phyloP scores from a whole-genome alignment of 805 yeast genomes.

The Yamadazyma insecticola region DNA sequence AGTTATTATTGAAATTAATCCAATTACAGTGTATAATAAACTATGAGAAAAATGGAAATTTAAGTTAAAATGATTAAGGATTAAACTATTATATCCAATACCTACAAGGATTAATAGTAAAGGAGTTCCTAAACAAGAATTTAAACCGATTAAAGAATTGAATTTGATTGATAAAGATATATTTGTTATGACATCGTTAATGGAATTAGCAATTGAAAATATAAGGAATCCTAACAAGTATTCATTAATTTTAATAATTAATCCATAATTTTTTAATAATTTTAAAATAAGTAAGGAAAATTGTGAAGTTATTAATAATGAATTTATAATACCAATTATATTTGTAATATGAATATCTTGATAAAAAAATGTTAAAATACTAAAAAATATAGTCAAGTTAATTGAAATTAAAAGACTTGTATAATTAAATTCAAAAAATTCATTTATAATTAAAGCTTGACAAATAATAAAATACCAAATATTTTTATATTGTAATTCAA shows the following conservation, averaged over 20 bases:
- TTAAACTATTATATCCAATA: slow-evolving; percentile 43
- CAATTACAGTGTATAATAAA: slow-evolving; percentile 20
- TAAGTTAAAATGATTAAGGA: slow-evolving; percentile 12
- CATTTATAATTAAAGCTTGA: too few relatives aligned
- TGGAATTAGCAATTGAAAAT: slow-evolving; percentile 46
- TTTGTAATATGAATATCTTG: too few relatives aligned
- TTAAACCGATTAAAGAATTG: slow-evolving; percentile 38
- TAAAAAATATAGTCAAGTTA: too few relatives aligned
- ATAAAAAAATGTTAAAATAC: too few relatives aligned
- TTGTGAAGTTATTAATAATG: slow-evolving; percentile 22
- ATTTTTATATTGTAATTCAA: too few relatives aligned
- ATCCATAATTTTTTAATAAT: slow-evolving; percentile 41
- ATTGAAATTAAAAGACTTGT: too few relatives aligned
- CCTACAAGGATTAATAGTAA: slow-evolving; percentile 45
- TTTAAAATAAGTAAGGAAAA: slow-evolving; percentile 21
- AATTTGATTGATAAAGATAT: slow-evolving; percentile 39
- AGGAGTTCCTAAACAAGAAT: slow-evolving; percentile 54
- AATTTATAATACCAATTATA: slow-evolving; percentile 17
- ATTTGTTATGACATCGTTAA: slow-evolving; percentile 51
- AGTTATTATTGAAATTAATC: slow-evolving; percentile 19
- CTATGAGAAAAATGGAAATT: slow-evolving; percentile 18
- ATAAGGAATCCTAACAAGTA: slow-evolving; percentile 46
- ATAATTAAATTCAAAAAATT: slow-evolving; percentile 7
- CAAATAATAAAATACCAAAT: too few relatives aligned
- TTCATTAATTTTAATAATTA: slow-evolving; percentile 40